A percentile compares a stretch with the other conserved stretches of the same genome.
Evolutionary conservation across 345 rosid species (phyloP).

Genomic region (Kandelia obovata): DNA sequence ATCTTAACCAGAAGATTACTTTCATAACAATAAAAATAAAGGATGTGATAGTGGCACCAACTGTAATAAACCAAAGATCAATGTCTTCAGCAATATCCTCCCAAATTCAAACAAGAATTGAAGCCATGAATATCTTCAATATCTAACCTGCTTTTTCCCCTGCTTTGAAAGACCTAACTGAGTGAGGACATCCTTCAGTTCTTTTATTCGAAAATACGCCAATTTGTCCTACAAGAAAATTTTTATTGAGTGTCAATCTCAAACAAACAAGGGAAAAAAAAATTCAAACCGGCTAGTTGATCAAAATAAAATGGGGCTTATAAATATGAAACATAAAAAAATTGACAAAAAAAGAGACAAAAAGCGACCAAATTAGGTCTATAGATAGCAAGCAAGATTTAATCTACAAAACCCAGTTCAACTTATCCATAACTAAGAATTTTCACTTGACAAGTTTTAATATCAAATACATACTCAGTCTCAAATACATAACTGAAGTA

Average conservation of each 20-base stretch:
- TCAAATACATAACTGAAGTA: too few relatives aligned
- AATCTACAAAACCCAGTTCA: background rate
- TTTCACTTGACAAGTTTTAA: too few relatives aligned
- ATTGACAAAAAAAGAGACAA: background rate
- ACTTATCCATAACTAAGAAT: too few relatives aligned
- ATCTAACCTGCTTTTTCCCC: slow-evolving; percentile 87
- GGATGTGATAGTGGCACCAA: too few relatives aligned
- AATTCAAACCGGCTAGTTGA: background rate
- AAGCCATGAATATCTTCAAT: background rate
- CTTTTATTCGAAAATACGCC: slow-evolving; percentile 81
- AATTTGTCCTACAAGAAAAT: slow-evolving; percentile 60
- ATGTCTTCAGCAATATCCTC: background rate
- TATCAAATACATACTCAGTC: too few relatives aligned
- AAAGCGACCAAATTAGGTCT: background rate
- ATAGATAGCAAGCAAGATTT: background rate
- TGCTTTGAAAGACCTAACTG: slow-evolving; percentile 90
- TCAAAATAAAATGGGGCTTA: background rate
- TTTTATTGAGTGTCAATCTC: slow-evolving; percentile 6
- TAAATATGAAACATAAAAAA: background rate
- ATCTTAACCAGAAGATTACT: too few relatives aligned
- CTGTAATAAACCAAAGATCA: too few relatives aligned
- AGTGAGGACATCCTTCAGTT: slow-evolving; percentile 93
- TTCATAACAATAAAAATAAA: too few relatives aligned
- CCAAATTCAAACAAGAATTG: background rate
- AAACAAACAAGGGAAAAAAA: background rate